Evolutionary conservation across 2,329 filamentous ascomycete species (phyloP).

Genomic region (Scopulariopsis brevicaulis): DNA sequence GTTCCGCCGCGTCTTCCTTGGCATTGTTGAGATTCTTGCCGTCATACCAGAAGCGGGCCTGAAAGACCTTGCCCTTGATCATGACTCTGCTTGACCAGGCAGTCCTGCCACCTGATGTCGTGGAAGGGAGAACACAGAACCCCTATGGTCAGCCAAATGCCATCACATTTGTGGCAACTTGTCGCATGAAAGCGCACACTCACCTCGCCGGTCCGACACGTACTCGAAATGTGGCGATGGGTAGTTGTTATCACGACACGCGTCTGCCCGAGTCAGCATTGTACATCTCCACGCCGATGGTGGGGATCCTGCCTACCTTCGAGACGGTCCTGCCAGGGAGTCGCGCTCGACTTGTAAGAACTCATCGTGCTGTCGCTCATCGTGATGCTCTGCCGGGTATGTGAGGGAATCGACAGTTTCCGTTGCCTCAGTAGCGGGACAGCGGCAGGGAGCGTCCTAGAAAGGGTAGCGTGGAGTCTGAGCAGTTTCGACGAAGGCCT

Average conservation of each 20-base stretch:
- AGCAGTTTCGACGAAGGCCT: neutral
- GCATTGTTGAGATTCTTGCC: constrained; percentile 80
- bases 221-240: constrained; percentile 53
- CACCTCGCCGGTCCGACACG: constrained; percentile 66
- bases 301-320: constrained; percentile 26
- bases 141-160: neutral
- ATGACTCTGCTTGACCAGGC: constrained; percentile 78
- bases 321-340: constrained; percentile 44
- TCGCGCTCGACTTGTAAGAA: constrained; percentile 9
- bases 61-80: constrained; percentile 52
- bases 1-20: constrained; percentile 82
- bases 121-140: constrained; percentile 2
- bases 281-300: neutral
- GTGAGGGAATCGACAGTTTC: neutral
- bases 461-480: neutral
- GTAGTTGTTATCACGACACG: constrained; percentile 43
- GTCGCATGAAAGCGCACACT: constrained; percentile 10
- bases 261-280: constrained; percentile 24
- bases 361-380: neutral
- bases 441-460: neutral
- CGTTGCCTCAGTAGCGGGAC: neutral
- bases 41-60: constrained; percentile 86
- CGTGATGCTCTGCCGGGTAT: neutral
- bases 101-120: constrained; percentile 62
- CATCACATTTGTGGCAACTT: neutral